These are phyloP conservation scores for Candida mesenterica DNA, from an alignment of 1,139 yeast species.

Conservation along the genomic window DNA sequence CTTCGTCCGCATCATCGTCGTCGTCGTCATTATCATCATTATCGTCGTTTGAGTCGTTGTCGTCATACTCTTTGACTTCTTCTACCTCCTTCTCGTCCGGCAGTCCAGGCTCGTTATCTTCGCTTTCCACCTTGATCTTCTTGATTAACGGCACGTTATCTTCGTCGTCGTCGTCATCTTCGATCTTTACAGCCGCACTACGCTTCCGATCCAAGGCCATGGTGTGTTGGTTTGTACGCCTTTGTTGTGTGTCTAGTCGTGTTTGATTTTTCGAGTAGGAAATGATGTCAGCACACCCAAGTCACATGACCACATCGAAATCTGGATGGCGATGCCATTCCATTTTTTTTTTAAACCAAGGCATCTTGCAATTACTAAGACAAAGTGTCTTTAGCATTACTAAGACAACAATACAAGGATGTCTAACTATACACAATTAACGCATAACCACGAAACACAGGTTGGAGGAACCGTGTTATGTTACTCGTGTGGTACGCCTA, in stretches of 20 bases:
- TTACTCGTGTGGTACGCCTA: slow-evolving; percentile 98
- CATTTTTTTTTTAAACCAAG: slow-evolving; percentile 2
- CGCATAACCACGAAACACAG: slow-evolving; percentile 24
- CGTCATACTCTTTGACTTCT: slow-evolving; percentile 7
- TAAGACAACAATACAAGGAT: too few relatives aligned
- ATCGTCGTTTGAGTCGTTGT: slow-evolving; percentile 16
- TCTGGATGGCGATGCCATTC: neutral
- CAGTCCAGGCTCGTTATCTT: slow-evolving; percentile 7
- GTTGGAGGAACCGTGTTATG: slow-evolving; percentile 83
- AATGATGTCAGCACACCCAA: slow-evolving; percentile 3
- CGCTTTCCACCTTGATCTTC: slow-evolving; percentile 20
- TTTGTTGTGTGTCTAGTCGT: neutral
- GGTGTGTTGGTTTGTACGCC: neutral
- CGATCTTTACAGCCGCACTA: slow-evolving; percentile 20
- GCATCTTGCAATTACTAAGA: slow-evolving; percentile 2
- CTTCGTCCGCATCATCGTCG: slow-evolving; percentile 7
- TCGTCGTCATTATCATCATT: slow-evolving; percentile 15
- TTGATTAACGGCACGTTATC: slow-evolving; percentile 28
- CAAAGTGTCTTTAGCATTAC: too few relatives aligned
- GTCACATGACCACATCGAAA: too few relatives aligned
- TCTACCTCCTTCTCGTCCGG: slow-evolving; percentile 8
- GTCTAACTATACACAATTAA: slow-evolving; percentile 53
- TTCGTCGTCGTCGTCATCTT: slow-evolving; percentile 13
- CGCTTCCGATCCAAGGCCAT: slow-evolving; percentile 36
- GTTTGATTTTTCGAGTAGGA: slow-evolving; percentile 1